These are phyloP conservation scores for Dittrichia graveolens DNA, from an alignment of 129 eudicot species.

Conservation along the genomic window DNA sequence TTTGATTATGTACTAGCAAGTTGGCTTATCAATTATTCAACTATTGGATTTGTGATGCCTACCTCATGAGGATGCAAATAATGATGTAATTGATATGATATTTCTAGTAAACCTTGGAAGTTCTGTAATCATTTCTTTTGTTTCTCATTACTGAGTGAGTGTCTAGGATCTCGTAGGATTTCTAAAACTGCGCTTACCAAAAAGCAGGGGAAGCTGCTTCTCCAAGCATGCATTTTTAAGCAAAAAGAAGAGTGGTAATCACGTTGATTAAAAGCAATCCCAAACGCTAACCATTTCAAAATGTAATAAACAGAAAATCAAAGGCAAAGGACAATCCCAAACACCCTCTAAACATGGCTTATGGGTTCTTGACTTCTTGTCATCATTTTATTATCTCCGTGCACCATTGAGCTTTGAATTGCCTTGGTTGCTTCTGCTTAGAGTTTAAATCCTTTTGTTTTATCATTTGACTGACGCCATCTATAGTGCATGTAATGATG, in stretches of 20 bases:
- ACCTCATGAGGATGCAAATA: slow-evolving; percentile 8
- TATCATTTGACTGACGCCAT: too few species aligned
- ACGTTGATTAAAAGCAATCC: too few species aligned
- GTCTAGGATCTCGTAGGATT: too few species aligned
- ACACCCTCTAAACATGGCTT: not conserved
- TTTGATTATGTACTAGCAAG: not conserved
- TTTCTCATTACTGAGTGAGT: not conserved
- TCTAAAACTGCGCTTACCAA: too few species aligned
- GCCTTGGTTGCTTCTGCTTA: not conserved
- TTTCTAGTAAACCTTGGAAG: not conserved
- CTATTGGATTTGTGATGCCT: not conserved
- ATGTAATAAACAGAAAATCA: too few species aligned
- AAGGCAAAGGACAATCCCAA: too few species aligned
- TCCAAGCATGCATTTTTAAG: too few species aligned
- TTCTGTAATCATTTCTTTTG: not conserved
- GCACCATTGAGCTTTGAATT: not conserved
- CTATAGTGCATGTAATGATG: not conserved
- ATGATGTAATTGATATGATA: slow-evolving; percentile 4
- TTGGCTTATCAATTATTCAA: not conserved
- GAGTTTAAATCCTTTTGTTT: slow-evolving; percentile 8
- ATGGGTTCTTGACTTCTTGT: not conserved
- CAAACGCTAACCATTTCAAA: too few species aligned
- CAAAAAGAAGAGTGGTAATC: too few species aligned
- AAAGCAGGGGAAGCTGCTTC: too few species aligned
- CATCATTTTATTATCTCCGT: not conserved